Conservation (phyloP, 768 basidiomycete species). For the Mycena capillaripes region DNA sequence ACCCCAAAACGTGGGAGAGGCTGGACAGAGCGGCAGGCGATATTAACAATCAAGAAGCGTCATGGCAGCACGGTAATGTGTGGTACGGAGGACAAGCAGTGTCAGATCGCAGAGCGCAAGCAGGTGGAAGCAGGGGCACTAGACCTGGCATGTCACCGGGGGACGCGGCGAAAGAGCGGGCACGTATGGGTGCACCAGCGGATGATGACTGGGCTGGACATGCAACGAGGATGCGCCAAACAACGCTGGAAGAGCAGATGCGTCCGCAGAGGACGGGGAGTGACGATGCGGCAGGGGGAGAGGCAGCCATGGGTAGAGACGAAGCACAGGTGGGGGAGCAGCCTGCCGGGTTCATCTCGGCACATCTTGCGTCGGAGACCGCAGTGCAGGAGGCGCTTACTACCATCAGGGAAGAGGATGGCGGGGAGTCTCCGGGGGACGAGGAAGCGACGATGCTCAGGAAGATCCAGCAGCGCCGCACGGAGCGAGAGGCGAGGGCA, state of each 20-base stretch:
- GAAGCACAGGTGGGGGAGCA: no score
- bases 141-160: not conserved
- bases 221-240: not conserved
- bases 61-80: not conserved
- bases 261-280: not conserved
- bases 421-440: no score
- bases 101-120: not conserved
- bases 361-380: no score
- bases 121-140: no score
- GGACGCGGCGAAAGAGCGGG: not conserved
- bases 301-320: no score
- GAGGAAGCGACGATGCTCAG: no score
- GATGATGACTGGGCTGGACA: not conserved
- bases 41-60: not conserved
- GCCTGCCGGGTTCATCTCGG: no score
- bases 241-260: not conserved
- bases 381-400: no score
- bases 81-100: not conserved
- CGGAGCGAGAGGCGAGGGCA: no score
- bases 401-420: no score
- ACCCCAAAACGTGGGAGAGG: constrained; percentile 26
- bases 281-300: no score
- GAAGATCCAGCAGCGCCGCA: no score
- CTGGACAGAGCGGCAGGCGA: not conserved
- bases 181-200: not conserved